Conservation (phyloP, 345 rosid species). For the Salix purpurea region DNA sequence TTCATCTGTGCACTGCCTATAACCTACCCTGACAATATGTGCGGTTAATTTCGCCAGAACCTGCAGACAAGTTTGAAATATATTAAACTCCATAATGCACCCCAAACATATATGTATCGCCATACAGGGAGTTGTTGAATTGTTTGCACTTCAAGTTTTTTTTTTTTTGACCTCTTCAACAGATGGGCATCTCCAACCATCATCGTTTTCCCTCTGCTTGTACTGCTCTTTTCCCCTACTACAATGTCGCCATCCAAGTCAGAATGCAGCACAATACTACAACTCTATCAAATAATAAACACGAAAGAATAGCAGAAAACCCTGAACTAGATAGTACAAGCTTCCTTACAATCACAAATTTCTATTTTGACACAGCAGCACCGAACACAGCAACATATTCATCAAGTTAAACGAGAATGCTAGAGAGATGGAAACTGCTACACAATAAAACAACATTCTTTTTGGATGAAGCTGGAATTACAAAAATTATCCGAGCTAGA, state of each 20-base stretch:
- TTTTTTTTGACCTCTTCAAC: constrained; percentile 56
- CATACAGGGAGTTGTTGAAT: constrained; percentile 12
- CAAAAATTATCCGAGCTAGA: too few relatives aligned
- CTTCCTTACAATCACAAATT: background rate
- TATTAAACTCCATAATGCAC: background rate
- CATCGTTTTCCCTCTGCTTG: constrained; percentile 50
- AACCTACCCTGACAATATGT: constrained; percentile 62
- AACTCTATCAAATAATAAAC: background rate
- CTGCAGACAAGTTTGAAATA: constrained; percentile 32
- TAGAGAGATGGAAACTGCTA: background rate
- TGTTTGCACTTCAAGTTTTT: too few relatives aligned
- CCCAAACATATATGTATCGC: background rate
- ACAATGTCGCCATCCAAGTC: constrained; percentile 18
- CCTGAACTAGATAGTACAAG: background rate
- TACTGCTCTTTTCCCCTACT: constrained; percentile 76
- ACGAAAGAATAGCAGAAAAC: background rate
- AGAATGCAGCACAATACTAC: constrained; percentile 1
- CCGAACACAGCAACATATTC: background rate
- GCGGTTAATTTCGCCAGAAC: constrained; percentile 70
- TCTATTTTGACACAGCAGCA: background rate
- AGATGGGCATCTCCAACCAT: constrained; percentile 69
- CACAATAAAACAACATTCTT: background rate
- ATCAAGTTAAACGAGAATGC: background rate
- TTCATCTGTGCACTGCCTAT: constrained; percentile 84
- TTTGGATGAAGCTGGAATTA: background rate